phyloP scores from a whole-genome alignment of 768 basidiomycete genomes.

The Lactifluus subvellereus region DNA sequence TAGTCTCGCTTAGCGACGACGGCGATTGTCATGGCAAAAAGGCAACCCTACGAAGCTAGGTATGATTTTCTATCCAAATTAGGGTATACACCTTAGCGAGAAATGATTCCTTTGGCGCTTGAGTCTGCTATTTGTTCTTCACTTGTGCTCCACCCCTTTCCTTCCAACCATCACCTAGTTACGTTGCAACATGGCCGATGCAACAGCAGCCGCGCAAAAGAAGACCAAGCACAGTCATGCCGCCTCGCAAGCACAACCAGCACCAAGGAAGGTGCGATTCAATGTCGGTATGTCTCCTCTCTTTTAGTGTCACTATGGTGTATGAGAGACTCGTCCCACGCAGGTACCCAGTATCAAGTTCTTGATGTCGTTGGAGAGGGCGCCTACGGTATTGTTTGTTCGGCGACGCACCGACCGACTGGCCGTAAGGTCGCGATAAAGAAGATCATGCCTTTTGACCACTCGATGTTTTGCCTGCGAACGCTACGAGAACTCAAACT shows the following conservation, averaged over 20 bases:
- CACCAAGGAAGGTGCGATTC: slow-evolving; percentile 82
- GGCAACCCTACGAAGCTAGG: background rate
- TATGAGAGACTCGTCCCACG: background rate
- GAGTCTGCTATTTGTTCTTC: slow-evolving; percentile 13
- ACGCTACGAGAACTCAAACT: slow-evolving; percentile 55
- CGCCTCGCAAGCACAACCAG: slow-evolving; percentile 41
- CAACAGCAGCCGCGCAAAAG: slow-evolving; percentile 25
- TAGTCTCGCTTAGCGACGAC: background rate
- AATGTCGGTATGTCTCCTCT: slow-evolving; percentile 57
- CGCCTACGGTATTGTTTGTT: slow-evolving; percentile 90
- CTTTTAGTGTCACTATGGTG: background rate
- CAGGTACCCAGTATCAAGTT: slow-evolving; percentile 54
- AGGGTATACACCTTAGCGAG: background rate
- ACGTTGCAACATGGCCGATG: slow-evolving; percentile 21
- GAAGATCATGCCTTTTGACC: slow-evolving; percentile 92
- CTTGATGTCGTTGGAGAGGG: slow-evolving; percentile 90
- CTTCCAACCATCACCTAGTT: slow-evolving; percentile 18
- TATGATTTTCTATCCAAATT: background rate
- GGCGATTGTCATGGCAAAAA: slow-evolving; percentile 8
- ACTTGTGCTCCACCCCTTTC: slow-evolving; percentile 5
- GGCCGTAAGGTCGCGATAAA: slow-evolving; percentile 92
- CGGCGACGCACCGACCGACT: slow-evolving; percentile 71
- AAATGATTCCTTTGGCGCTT: slow-evolving; percentile 3
- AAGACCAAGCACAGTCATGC: slow-evolving; percentile 45
- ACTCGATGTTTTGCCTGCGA: slow-evolving; percentile 85